A percentile compares a stretch with the other conserved stretches of the same genome.
Evolutionary conservation across 192 early-diverging fungal species (phyloP).

Genomic region (Linnemannia exigua): DNA sequence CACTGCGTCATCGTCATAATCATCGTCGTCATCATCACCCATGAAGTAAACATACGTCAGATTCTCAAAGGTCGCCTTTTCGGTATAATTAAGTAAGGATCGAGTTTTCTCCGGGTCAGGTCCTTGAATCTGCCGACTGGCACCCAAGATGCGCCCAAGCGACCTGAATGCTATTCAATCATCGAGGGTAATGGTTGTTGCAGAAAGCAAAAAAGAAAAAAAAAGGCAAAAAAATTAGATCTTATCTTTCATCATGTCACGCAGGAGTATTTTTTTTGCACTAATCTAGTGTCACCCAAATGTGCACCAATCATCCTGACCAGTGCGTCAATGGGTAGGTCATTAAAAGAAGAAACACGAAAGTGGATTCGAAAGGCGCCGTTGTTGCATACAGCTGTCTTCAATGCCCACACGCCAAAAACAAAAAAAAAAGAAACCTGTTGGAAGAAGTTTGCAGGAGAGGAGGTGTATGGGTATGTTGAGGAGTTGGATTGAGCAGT

Average conservation of each 20-base stretch:
- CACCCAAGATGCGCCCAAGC: constrained; percentile 68
- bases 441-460: not conserved
- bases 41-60: constrained; percentile 28
- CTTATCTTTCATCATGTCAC: constrained; percentile 7
- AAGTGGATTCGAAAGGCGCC: not conserved
- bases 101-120: constrained; percentile 40
- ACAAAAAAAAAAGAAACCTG: not conserved
- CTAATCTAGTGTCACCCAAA: constrained; percentile 1
- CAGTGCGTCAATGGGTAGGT: not conserved
- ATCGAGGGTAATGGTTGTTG: not conserved
- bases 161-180: constrained; percentile 75
- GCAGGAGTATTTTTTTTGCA: not conserved
- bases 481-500: not conserved
- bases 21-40: not conserved
- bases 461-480: not conserved
- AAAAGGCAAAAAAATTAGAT: not conserved
- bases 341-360: not conserved
- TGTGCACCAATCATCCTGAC: constrained; percentile 15
- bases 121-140: constrained; percentile 47
- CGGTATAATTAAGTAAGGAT: constrained; percentile 39
- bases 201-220: not conserved
- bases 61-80: constrained; percentile 42
- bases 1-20: constrained; percentile 5
- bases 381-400: not conserved
- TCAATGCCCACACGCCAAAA: not conserved